Evolutionary conservation across 2,329 filamentous ascomycete genomes (phyloP).

Genomic region (Cladosporium sp.): DNA sequence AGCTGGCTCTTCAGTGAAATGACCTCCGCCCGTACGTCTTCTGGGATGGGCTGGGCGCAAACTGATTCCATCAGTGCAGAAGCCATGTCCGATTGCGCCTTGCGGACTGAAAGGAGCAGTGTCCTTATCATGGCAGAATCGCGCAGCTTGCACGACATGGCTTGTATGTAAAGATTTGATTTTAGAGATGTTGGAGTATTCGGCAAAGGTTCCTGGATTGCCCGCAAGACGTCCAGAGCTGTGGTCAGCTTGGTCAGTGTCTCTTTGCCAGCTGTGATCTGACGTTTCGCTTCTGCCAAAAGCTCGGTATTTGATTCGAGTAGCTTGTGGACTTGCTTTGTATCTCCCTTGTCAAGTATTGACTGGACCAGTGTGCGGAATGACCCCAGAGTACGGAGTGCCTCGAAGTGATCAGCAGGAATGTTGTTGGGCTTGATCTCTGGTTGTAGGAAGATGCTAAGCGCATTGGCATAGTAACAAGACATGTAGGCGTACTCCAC

Average conservation of each 20-base stretch:
- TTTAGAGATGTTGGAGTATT: conserved; percentile 38
- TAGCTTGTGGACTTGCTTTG: conserved; percentile 48
- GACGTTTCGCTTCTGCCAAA: conserved; percentile 42
- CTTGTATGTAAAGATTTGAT: conserved; percentile 60
- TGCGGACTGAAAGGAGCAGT: conserved; percentile 60
- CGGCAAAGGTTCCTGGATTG: conserved; percentile 41
- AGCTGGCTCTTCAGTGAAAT: conserved; percentile 23
- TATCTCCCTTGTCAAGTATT: conserved; percentile 33
- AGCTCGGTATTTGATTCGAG: conserved; percentile 63
- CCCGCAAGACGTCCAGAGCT: conserved; percentile 37
- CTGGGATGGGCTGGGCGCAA: not conserved
- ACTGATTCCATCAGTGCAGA: conserved; percentile 40
- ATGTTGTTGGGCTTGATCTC: conserved; percentile 42
- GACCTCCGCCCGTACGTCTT: conserved; percentile 11
- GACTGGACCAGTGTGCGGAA: conserved; percentile 52
- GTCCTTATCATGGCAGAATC: conserved; percentile 54
- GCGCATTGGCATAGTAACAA: conserved; percentile 76
- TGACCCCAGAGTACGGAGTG: conserved; percentile 67
- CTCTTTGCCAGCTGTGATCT: conserved; percentile 39
- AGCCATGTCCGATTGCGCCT: conserved; percentile 58
- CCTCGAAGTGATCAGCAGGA: conserved; percentile 64
- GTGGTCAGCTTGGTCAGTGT: conserved; percentile 44
- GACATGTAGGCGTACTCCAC: conserved; percentile 79
- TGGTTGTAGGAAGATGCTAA: conserved; percentile 62
- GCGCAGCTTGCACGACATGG: conserved; percentile 57